A percentile compares a stretch with the other conserved stretches of the same genome.
phyloP scores from a whole-genome alignment of 129 eudicot species.

The Flaveria linearis region DNA sequence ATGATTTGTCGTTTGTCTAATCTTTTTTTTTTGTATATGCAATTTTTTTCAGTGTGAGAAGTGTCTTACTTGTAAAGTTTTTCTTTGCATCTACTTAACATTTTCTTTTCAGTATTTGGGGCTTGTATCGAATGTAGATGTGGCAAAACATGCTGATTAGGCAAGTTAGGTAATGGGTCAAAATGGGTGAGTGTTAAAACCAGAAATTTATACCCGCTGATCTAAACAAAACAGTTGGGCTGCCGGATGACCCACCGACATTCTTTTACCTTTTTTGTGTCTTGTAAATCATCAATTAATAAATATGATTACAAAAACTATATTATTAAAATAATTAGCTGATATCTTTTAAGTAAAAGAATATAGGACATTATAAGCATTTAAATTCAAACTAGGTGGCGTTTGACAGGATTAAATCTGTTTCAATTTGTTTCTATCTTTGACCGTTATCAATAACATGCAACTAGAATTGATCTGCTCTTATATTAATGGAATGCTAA shows the following conservation, averaged over 20 bases:
- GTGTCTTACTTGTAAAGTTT: neutral
- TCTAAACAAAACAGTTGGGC: neutral
- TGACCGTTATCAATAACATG: neutral
- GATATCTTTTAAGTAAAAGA: neutral
- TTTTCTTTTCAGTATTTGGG: neutral
- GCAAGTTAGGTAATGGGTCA: slow-evolving; percentile 9
- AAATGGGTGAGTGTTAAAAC: neutral
- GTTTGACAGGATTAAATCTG: neutral
- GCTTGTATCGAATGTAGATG: neutral
- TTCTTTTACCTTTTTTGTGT: neutral
- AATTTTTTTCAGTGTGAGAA: neutral
- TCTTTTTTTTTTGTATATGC: neutral
- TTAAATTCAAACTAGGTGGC: neutral
- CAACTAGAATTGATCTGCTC: neutral
- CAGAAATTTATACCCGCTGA: neutral
- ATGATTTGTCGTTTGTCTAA: neutral
- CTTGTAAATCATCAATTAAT: neutral
- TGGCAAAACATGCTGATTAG: neutral
- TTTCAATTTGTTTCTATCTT: neutral
- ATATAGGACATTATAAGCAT: neutral
- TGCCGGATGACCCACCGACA: neutral
- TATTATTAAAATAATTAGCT: neutral
- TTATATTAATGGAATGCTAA: neutral
- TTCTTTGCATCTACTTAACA: neutral
- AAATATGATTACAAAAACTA: neutral